A percentile compares a stretch with the other conserved stretches of the same genome.
Conservation (phyloP, 768 basidiomycete genomes). For the Kockovaella imperatae region DNA sequence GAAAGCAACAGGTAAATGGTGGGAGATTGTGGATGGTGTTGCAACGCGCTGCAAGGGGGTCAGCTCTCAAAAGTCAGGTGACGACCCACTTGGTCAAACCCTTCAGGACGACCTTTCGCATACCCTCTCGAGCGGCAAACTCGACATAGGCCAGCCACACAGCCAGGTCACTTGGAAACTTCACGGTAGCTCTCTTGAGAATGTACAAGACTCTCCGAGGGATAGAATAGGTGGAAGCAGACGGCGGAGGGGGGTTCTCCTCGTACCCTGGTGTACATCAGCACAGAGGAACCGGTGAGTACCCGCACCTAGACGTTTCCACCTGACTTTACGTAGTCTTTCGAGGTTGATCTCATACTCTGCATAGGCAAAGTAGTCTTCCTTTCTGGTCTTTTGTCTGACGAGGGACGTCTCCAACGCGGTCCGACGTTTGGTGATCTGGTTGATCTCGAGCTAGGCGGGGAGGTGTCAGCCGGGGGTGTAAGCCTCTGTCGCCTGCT, state of each 20-base stretch:
- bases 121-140: constrained; percentile 70
- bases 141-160: constrained; percentile 86
- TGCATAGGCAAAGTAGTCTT: constrained; percentile 84
- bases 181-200: constrained; percentile 78
- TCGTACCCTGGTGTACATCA: constrained; percentile 39
- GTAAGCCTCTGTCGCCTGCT: constrained; percentile 22
- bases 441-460: constrained; percentile 63
- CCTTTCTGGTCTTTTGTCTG: constrained; percentile 72
- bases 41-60: constrained; percentile 58
- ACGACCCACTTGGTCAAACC: constrained; percentile 65
- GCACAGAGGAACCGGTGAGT: constrained; percentile 6
- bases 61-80: constrained; percentile 1
- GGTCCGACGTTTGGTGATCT: constrained; percentile 77
- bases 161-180: constrained; percentile 77
- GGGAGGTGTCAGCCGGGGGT: too few species aligned
- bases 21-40: constrained; percentile 72
- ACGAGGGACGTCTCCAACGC: constrained; percentile 75
- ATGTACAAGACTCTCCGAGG: constrained; percentile 79
- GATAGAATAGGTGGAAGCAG: constrained; percentile 75
- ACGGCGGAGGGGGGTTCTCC: constrained; percentile 49
- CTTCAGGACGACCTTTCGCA: constrained; percentile 67
- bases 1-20: constrained; percentile 77
- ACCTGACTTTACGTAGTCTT: constrained; percentile 65
- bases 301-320: constrained; percentile 60
- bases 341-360: constrained; percentile 86